Conservation (phyloP, 2,329 filamentous ascomycete species). For the Biscogniauxia mediterranea region DNA sequence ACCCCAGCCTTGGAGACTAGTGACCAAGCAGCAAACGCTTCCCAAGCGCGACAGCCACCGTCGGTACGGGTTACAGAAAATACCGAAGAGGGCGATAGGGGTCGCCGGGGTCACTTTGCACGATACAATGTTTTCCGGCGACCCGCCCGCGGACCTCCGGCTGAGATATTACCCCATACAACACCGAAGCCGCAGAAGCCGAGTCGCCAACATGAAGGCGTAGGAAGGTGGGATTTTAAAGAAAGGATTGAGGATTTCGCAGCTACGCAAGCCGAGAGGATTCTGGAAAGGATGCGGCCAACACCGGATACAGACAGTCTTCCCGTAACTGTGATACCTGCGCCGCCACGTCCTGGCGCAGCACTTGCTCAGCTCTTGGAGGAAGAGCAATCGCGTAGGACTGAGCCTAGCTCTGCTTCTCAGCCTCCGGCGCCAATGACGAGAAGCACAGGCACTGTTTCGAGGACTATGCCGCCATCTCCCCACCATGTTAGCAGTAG, state of each 20-base stretch:
- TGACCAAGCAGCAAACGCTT: conserved; percentile 10
- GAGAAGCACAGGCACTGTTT: conserved; percentile 10
- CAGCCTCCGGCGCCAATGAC: conserved; percentile 1
- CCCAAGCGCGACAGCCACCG: conserved; percentile 11
- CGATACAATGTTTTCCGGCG: conserved; percentile 25
- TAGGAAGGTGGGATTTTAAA: conserved; percentile 54
- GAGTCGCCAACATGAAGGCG: conserved; percentile 27
- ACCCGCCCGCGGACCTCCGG: conserved; percentile 27
- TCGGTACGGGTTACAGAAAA: conserved; percentile 5
- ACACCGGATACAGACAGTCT: conserved; percentile 54
- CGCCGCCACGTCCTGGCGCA: conserved; percentile 56
- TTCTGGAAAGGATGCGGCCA: conserved; percentile 55
- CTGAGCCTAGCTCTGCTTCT: conserved; percentile 10
- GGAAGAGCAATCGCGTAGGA: conserved; percentile 42
- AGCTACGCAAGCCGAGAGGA: conserved; percentile 57
- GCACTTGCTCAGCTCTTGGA: conserved; percentile 56
- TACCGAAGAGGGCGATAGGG: conserved; percentile 6
- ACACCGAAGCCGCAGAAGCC: conserved; percentile 22
- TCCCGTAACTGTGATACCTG: conserved; percentile 60
- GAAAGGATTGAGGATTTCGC: conserved; percentile 60
- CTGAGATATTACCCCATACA: conserved; percentile 34
- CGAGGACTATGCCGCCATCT: conserved; percentile 13
- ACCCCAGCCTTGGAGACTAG: conserved; percentile 15
- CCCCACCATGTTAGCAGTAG: conserved; percentile 14
- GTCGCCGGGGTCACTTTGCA: conserved; percentile 19